These are phyloP conservation scores for Trichaptum fuscoviolaceum DNA, from an alignment of 768 basidiomycete genomes.

Conservation along the genomic window DNA sequence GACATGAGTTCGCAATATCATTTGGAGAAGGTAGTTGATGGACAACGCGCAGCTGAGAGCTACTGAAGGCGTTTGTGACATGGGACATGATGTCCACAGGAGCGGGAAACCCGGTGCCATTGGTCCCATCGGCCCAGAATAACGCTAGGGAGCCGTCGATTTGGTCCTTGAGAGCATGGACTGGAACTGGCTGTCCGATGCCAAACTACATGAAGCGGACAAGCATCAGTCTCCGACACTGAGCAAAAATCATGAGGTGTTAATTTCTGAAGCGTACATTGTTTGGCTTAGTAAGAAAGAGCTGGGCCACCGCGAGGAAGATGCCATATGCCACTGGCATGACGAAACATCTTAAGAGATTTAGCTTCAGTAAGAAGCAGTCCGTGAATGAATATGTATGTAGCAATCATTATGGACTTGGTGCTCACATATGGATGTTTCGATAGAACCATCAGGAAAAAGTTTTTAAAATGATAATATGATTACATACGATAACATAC, in stretches of 20 bases:
- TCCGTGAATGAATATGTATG: conserved; percentile 6
- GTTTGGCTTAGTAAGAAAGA: conserved; percentile 53
- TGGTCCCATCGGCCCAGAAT: conserved; percentile 67
- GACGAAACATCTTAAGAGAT: conserved; percentile 55
- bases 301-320: conserved; percentile 60
- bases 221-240: not conserved
- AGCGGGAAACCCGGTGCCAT: conserved; percentile 47
- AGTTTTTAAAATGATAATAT: no score
- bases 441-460: no score
- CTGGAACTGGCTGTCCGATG: conserved; percentile 49
- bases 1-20: conserved; percentile 55
- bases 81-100: conserved; percentile 55
- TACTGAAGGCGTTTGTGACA: conserved; percentile 48
- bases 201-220: conserved; percentile 54
- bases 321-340: conserved; percentile 61
- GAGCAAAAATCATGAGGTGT: not conserved
- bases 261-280: conserved; percentile 38
- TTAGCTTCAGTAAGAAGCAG: conserved; percentile 34
- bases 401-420: no score
- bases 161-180: conserved; percentile 39
- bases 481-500: no score
- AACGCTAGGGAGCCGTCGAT: conserved; percentile 51
- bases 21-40: conserved; percentile 39
- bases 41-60: conserved; percentile 43
- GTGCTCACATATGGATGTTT: conserved; percentile 57